Evolutionary conservation across 2,329 filamentous ascomycete species (phyloP).

Genomic region (Colletotrichum tanaceti): DNA sequence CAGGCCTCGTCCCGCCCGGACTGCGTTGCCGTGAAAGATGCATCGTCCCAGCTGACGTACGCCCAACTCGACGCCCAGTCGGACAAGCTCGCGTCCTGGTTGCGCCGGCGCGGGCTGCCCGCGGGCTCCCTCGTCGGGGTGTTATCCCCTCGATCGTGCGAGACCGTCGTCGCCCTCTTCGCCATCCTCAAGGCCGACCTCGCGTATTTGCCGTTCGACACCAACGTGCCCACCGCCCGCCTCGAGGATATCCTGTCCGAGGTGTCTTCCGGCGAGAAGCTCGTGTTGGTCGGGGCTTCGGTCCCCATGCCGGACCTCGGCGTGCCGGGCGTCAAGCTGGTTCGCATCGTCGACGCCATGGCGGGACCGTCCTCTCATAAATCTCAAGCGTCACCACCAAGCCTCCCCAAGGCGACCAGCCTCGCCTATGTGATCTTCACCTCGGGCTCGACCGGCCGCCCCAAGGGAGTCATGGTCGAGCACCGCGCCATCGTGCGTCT

Average conservation of each 20-base stretch:
- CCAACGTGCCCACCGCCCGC: constrained; percentile 35
- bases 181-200: constrained; percentile 42
- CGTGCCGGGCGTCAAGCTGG: background rate
- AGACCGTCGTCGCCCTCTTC: constrained; percentile 38
- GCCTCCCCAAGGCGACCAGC: too few relatives aligned
- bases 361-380: too few relatives aligned
- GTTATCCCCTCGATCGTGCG: constrained; percentile 42
- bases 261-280: constrained; percentile 6
- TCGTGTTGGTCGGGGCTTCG: constrained; percentile 17
- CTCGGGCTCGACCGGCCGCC: constrained; percentile 62
- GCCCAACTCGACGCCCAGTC: constrained; percentile 43
- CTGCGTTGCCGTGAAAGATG: constrained; percentile 42
- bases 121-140: constrained; percentile 42
- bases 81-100: constrained; percentile 41
- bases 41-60: constrained; percentile 40
- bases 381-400: too few relatives aligned
- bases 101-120: constrained; percentile 15
- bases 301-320: background rate
- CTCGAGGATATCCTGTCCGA: constrained; percentile 36
- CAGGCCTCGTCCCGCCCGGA: constrained; percentile 39
- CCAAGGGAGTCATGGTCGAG: constrained; percentile 59
- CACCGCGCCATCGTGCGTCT: constrained; percentile 39
- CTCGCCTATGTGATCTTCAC: constrained; percentile 59
- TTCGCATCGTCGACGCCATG: background rate
- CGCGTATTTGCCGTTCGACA: constrained; percentile 41